Percentiles rank a stretch among this genome's conserved stretches.
These are phyloP conservation scores for Colletotrichum aenigma DNA, from an alignment of 2,329 filamentous ascomycete species.

Conservation along the genomic window DNA sequence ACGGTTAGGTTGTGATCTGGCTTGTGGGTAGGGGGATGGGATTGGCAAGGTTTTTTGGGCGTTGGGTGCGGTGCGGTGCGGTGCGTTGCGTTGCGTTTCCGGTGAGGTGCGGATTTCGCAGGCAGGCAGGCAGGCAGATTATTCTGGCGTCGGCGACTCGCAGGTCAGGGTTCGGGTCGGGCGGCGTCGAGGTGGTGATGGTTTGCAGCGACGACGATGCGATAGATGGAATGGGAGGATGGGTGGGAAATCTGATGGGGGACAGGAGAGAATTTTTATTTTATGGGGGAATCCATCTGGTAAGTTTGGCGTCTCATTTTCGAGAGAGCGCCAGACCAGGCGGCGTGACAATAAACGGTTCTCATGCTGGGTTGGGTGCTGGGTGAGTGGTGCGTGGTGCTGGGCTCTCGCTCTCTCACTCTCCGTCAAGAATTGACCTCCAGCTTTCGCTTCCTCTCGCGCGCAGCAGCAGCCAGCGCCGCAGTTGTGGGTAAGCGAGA, in stretches of 20 bases:
- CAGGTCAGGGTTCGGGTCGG: background rate
- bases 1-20: constrained; percentile 7
- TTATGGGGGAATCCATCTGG: constrained; percentile 40
- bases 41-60: constrained; percentile 9
- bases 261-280: constrained; percentile 25
- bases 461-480: constrained; percentile 17
- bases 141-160: constrained; percentile 17
- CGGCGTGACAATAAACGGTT: constrained; percentile 26
- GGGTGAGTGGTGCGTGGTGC: constrained; percentile 8
- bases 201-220: background rate
- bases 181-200: constrained; percentile 21
- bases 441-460: constrained; percentile 23
- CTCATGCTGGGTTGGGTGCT: constrained; percentile 25
- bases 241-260: constrained; percentile 21
- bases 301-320: constrained; percentile 41
- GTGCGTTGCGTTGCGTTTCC: background rate
- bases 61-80: background rate
- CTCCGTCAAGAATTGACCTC: constrained; percentile 22
- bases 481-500: constrained; percentile 22
- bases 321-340: constrained; percentile 22
- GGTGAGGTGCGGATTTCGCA: background rate
- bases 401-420: constrained; percentile 10
- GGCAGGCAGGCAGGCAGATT: constrained; percentile 1
- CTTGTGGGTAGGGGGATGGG: constrained; percentile 8
- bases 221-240: constrained; percentile 21